A percentile compares a stretch with the other conserved stretches of the same genome.
These are phyloP conservation scores for Colletotrichum acutatum DNA, from an alignment of 2,329 filamentous ascomycete species.

Conservation along the genomic window DNA sequence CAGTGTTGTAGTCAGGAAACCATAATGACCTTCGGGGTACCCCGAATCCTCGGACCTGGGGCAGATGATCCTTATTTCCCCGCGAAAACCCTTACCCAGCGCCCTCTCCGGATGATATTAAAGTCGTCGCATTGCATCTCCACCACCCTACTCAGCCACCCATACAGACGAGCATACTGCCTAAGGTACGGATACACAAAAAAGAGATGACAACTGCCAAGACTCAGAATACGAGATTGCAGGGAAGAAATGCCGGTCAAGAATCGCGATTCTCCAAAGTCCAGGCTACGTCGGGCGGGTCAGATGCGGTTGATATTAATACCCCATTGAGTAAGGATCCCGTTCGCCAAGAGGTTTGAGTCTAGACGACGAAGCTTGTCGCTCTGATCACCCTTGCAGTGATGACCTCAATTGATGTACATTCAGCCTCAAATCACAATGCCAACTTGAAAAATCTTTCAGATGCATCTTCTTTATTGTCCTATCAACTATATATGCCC, in stretches of 20 bases:
- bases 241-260: neutral
- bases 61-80: neutral
- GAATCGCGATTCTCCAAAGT: neutral
- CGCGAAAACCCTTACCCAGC: neutral
- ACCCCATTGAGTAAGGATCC: neutral
- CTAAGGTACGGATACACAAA: too few species aligned
- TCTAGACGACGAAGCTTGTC: neutral
- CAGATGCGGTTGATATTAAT: neutral
- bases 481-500: neutral
- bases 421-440: neutral
- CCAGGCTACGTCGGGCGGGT: too few species aligned
- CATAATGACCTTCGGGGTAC: too few species aligned
- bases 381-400: neutral
- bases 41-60: neutral
- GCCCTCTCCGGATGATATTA: neutral
- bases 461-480: slow-evolving; percentile 3
- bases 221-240: neutral
- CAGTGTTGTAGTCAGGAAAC: too few species aligned
- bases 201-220: neutral
- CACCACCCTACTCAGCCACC: neutral
- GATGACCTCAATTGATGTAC: neutral
- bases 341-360: neutral
- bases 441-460: neutral
- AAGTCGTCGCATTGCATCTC: neutral
- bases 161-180: too few species aligned